Percentiles rank a stretch among this genome's conserved stretches.
phyloP scores from a whole-genome alignment of 495 filamentous ascomycete genomes.

The Penicillium odoratum region DNA sequence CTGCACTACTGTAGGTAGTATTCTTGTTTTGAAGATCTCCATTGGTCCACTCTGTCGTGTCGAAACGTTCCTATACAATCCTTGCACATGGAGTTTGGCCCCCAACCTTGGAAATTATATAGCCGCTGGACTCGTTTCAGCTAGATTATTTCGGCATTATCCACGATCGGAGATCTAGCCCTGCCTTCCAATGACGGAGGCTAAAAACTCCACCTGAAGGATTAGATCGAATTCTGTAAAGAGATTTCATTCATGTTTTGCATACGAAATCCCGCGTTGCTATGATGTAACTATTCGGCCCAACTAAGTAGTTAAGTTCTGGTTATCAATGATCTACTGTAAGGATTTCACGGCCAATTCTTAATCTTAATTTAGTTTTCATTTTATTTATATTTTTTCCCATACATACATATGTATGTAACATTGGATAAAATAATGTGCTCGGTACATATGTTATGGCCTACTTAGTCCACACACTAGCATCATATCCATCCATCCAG shows the following conservation, averaged over 20 bases:
- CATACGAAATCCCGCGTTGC: too few relatives aligned
- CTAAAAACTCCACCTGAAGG: neutral
- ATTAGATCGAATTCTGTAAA: neutral
- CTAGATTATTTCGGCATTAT: neutral
- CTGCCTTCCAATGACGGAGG: neutral
- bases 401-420: too few relatives aligned
- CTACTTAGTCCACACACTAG: conserved; percentile 38
- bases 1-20: neutral
- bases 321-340: too few relatives aligned
- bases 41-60: too few relatives aligned
- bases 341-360: too few relatives aligned
- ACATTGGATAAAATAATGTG: too few relatives aligned
- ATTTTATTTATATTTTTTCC: too few relatives aligned
- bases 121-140: conserved; percentile 5
- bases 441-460: neutral
- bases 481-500: conserved; percentile 61
- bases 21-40: neutral
- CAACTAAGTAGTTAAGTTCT: too few relatives aligned
- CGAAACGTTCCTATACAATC: too few relatives aligned
- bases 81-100: neutral
- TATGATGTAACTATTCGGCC: too few relatives aligned
- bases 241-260: too few relatives aligned
- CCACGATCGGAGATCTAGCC: conserved; percentile 6
- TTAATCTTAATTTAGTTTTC: too few relatives aligned
- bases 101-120: neutral